Evolutionary conservation across 129 eudicot genomes (phyloP), one percentile per base, ranked within the genome.

Genomic region (Centrapalus pauciflorus): DNA sequence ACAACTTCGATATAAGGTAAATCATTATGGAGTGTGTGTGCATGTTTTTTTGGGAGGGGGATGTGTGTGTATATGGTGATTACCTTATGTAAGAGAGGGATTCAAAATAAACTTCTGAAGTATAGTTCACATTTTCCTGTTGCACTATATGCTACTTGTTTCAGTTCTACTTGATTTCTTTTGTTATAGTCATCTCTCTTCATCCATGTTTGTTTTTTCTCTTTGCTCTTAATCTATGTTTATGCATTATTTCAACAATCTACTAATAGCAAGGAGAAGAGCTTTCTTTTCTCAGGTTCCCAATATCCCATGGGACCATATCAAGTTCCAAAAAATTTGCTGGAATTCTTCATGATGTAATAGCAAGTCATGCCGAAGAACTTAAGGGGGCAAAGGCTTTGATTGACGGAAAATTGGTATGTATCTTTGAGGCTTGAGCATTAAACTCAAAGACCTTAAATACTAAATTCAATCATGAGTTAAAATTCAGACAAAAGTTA

Each of bases 391-490:
- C 92, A 1, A 83, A 83, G 80, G 89, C 91, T 35, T 77, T 93
- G 60, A 78, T 93, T 64, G 79, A 93, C 80, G 98, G 92, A 24
- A 82, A 78, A 45, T 78, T 88, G 95, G 95, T 88, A 84, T 62
- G 80, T 12, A 69, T 55, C 74, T 55, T 37, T 55, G 26, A n/a
- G 54, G 16, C 3, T 11, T 62, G 26, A n/a, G 54, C 24, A 6
- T 11, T 62, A 25, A 66, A 49, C 40, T 65, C n/a, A 51, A 17
- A 16, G 4, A 11, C 50, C 51, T 48, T 48, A n/a, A n/a, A n/a
- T n/a, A n/a, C 54, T 0, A 12, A 0, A 48, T 48, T 23, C 10
- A 46, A 48, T 48, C 54, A 48, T 17, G 25, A 48, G 54, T 48
- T n/a, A n/a, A n/a, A n/a, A n/a, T 11, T 17, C 33, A 55, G 33